These are phyloP conservation scores for Lactarius sp. DNA, from an alignment of 768 basidiomycete species.

Conservation along the genomic window DNA sequence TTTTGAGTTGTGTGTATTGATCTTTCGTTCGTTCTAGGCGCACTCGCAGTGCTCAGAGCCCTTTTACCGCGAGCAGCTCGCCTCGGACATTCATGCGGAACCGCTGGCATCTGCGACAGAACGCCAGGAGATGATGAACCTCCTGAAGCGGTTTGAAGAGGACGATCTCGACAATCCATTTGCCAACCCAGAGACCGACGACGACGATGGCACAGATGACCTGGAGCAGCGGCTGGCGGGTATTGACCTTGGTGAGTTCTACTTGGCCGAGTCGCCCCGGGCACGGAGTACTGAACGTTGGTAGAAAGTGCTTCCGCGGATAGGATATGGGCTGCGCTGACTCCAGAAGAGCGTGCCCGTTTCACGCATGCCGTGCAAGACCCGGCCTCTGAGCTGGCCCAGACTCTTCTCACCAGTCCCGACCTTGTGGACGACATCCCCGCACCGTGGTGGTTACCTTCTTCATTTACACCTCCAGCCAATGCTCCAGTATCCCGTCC, in stretches of 20 bases:
- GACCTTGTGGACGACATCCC: conserved; percentile 46
- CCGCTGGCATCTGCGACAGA: conserved; percentile 56
- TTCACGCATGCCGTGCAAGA: conserved; percentile 58
- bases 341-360: conserved; percentile 50
- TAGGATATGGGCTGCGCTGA: conserved; percentile 57
- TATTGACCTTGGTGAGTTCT: conserved; percentile 56
- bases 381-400: conserved; percentile 56
- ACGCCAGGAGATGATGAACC: conserved; percentile 57
- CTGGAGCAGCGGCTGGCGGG: conserved; percentile 48
- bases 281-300: neutral
- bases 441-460: conserved; percentile 68
- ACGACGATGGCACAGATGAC: conserved; percentile 35
- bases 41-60: conserved; percentile 76
- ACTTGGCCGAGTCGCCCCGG: neutral
- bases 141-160: conserved; percentile 71
- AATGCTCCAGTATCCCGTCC: conserved; percentile 23
- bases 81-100: conserved; percentile 52
- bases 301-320: conserved; percentile 54
- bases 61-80: conserved; percentile 75
- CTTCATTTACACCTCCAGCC: neutral
- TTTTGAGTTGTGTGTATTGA: neutral
- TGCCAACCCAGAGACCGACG: conserved; percentile 32
- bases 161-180: conserved; percentile 41
- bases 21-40: conserved; percentile 32
- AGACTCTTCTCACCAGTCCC: conserved; percentile 53